Evolutionary conservation across 2,329 filamentous ascomycete species (phyloP).

Genomic region (Aspergillus terreus): DNA sequence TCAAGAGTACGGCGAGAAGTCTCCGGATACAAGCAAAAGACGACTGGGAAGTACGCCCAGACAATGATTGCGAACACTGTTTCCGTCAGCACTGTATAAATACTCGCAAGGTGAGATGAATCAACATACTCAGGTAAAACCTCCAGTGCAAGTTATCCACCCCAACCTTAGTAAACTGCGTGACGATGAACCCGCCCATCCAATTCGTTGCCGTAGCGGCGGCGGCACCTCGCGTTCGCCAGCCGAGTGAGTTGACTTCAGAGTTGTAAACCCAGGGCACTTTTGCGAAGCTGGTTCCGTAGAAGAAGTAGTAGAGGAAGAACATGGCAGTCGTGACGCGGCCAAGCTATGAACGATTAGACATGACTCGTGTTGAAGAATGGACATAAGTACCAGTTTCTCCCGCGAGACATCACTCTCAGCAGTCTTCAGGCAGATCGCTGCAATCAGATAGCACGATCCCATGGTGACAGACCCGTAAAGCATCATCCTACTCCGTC

Average conservation of each 20-base stretch:
- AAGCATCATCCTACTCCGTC: background rate
- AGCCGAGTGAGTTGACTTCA: background rate
- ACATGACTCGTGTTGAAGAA: background rate
- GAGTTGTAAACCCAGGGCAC: slow-evolving; percentile 1
- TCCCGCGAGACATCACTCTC: background rate
- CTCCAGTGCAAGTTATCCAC: slow-evolving; percentile 1
- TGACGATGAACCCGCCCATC: slow-evolving; percentile 2
- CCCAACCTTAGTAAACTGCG: background rate
- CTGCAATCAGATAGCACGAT: background rate
- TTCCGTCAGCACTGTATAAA: background rate
- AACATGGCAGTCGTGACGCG: slow-evolving; percentile 2
- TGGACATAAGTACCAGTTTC: background rate
- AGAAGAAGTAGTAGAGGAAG: slow-evolving; percentile 2
- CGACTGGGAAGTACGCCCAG: background rate
- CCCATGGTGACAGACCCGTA: slow-evolving; percentile 1
- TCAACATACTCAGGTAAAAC: background rate
- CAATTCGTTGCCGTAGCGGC: slow-evolving; percentile 1
- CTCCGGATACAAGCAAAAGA: background rate
- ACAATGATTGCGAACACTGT: slow-evolving; percentile 2
- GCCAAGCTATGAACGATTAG: background rate
- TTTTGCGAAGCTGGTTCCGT: slow-evolving; percentile 2
- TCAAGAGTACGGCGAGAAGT: background rate
- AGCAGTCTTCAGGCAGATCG: background rate
- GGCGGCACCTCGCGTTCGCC: background rate
- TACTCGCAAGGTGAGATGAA: no score